Evolutionary conservation across 106 monocot species (phyloP).

Genomic region (Gastrodia elata): DNA sequence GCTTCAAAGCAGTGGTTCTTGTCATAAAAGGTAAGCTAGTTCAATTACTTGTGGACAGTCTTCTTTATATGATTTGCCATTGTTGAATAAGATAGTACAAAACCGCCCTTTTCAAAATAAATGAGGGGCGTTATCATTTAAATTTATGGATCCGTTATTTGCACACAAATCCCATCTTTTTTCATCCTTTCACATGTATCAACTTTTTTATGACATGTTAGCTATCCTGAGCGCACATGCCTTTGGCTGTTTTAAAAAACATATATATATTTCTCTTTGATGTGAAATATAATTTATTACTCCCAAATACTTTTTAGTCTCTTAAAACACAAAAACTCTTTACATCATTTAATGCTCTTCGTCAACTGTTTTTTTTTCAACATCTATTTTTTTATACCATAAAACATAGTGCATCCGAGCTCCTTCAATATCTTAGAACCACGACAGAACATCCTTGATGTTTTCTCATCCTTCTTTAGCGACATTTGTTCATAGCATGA

Average conservation of each 20-base stretch:
- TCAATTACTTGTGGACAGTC: background rate
- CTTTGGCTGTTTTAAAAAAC: background rate
- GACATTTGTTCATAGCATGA: background rate
- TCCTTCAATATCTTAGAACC: background rate
- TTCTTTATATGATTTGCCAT: background rate
- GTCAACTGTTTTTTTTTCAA: background rate
- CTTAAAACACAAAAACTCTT: background rate
- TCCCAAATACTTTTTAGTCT: background rate
- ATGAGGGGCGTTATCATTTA: background rate
- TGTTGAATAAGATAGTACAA: background rate
- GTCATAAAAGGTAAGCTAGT: background rate
- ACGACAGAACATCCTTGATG: background rate
- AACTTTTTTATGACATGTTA: background rate
- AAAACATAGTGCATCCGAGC: no score
- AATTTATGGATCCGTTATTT: background rate
- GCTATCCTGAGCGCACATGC: background rate
- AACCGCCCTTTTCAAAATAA: background rate
- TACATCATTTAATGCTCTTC: background rate
- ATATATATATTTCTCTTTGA: slow-evolving; percentile 1
- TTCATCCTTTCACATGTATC: background rate
- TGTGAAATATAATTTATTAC: background rate
- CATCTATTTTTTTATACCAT: background rate
- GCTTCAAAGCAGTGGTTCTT: background rate
- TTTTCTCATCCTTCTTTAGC: background rate
- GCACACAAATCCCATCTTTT: background rate